Base-by-base conservation (phyloP, 805 yeast species). In the Isabelozyma heimii region DNA sequence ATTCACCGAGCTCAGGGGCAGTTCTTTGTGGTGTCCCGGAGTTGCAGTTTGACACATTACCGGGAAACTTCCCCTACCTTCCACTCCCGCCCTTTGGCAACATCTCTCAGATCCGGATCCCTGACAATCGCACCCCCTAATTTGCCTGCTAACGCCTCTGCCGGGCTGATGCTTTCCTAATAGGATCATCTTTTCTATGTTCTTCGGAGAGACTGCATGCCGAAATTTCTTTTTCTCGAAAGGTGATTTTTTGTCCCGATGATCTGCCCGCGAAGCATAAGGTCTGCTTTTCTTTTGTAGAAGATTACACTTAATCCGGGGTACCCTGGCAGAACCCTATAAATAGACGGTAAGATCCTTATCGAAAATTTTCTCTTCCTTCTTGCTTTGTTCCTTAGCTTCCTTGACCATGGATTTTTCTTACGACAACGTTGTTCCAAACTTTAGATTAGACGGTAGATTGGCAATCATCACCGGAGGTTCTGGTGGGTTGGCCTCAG, bases 401-500 rank as follows among this genome's bases (percentile, higher is more conserved):
- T 13, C 10, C 35, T 30, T 30, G 2, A 30, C n/a, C 35, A 62
- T 61, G 66, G 67, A 67, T 52, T 71, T 51, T 53, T 63, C 75
- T 27, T 70, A 62, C 58, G 68, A 70, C 33, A 77, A 76, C 69
- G 69, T 78, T 42, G 77, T 85, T 27, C 91, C 90, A 52, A 72
- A 65, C 48, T 85, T 84, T 66, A 79, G 88, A 70, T 73, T 84
- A 52, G 89, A 84, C 60, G 87, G 86, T 50, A 81, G 84, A 61
- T 73, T 85, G 47, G 89, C 90, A 40, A 75, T 87, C 42, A 72
- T 87, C 53, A 87, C 94, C 37, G 94, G 94, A 43, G 94, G 91
- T 8, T 84, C 90, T 35, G 94, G 94, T 43, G 92, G 91, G 14
- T 72, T 87, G 56, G 84, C 89, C 1, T 70, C 83, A 37, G 83